Percentiles rank a stretch among this genome's conserved stretches.
phyloP scores from a whole-genome alignment of 345 rosid species.

The Aquilaria malaccensis region DNA sequence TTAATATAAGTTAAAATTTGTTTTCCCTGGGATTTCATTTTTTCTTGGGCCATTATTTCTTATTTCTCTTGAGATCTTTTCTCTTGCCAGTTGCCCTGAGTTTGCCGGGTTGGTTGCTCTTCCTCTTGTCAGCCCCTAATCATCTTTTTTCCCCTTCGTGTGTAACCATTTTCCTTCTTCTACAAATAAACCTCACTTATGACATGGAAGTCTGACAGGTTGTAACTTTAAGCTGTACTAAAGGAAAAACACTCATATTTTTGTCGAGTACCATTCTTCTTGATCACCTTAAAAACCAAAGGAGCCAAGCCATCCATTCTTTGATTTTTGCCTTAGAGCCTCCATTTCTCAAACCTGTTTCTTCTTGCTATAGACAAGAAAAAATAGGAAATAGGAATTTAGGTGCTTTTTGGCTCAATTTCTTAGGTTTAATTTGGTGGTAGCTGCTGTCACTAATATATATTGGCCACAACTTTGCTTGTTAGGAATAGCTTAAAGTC shows the following conservation, averaged over 20 bases:
- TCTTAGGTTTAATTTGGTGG: slow-evolving; percentile 10
- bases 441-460: neutral
- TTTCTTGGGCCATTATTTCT: too few relatives aligned
- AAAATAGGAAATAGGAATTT: slow-evolving; percentile 2
- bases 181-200: too few relatives aligned
- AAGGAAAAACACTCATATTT: slow-evolving; percentile 69
- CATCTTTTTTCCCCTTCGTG: too few relatives aligned
- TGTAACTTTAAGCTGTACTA: slow-evolving; percentile 29
- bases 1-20: too few relatives aligned
- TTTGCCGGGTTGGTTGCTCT: too few relatives aligned
- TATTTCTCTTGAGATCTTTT: too few relatives aligned
- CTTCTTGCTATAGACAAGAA: neutral
- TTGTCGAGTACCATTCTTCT: slow-evolving; percentile 50
- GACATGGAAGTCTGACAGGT: slow-evolving; percentile 21
- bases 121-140: too few relatives aligned
- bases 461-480: neutral
- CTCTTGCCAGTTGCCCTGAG: too few relatives aligned
- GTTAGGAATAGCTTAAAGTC: too few relatives aligned
- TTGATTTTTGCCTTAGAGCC: neutral
- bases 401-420: slow-evolving; percentile 14
- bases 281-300: slow-evolving; percentile 54
- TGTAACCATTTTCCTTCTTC: too few relatives aligned
- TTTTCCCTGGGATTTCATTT: too few relatives aligned
- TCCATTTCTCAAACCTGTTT: neutral
- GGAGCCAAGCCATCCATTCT: slow-evolving; percentile 83